A percentile compares a stretch with the other conserved stretches of the same genome.
Conservation (phyloP, 306 rosid species). For the Citrullus colocynthis region DNA sequence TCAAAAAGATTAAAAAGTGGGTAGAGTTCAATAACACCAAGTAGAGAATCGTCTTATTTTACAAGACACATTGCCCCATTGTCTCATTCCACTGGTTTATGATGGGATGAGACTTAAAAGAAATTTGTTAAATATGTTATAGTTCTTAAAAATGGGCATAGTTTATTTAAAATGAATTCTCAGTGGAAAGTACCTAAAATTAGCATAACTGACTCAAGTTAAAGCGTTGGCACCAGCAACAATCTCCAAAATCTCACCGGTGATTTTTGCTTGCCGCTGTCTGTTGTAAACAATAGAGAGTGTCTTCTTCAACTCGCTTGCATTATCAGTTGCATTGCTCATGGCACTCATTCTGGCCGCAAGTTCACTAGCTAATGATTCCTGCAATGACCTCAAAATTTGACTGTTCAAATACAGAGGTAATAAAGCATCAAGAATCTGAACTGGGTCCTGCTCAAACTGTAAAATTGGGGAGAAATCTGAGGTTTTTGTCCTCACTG, state of each 20-base stretch:
- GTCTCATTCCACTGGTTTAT: background rate
- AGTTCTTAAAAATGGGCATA: background rate
- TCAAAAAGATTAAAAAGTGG: background rate
- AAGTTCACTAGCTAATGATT: constrained; percentile 79
- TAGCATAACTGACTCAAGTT: constrained; percentile 3
- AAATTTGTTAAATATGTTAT: background rate
- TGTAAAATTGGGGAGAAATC: constrained; percentile 62
- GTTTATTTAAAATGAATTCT: background rate
- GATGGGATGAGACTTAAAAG: background rate
- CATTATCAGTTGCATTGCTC: constrained; percentile 77
- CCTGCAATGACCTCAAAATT: constrained; percentile 77
- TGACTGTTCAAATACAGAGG: constrained; percentile 87
- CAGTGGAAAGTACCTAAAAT: background rate
- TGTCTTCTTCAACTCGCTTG: constrained; percentile 48
- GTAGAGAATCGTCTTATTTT: background rate
- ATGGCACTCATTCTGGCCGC: constrained; percentile 90
- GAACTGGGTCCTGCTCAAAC: constrained; percentile 92
- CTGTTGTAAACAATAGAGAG: constrained; percentile 52
- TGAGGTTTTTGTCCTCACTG: constrained; percentile 28
- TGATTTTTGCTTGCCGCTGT: constrained; percentile 81
- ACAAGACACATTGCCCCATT: background rate
- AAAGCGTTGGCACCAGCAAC: constrained; percentile 76
- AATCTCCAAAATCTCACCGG: constrained; percentile 87
- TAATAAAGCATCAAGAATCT: constrained; percentile 76
- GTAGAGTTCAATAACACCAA: background rate